phyloP scores from a whole-genome alignment of 345 rosid species.

The Crucihimalaya himalaica region DNA sequence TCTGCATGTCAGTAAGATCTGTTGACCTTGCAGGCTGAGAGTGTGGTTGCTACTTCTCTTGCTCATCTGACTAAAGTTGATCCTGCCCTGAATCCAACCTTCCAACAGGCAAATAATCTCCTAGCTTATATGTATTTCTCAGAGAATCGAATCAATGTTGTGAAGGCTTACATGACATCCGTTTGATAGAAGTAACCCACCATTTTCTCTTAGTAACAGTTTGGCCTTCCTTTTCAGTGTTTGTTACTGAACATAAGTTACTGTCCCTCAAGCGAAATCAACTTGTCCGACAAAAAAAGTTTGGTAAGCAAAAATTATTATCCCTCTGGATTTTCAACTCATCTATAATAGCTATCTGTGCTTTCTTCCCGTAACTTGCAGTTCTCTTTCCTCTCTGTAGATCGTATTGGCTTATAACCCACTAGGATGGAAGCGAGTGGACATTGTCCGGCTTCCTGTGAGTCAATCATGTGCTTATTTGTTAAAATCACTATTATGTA shows the following conservation, averaged over 20 bases:
- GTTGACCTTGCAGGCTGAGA: slow-evolving; percentile 67
- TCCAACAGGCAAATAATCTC: slow-evolving; percentile 70
- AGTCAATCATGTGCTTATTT: slow-evolving; percentile 41
- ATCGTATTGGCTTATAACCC: slow-evolving; percentile 80
- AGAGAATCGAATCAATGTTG: slow-evolving; percentile 7
- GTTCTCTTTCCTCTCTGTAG: slow-evolving; percentile 46
- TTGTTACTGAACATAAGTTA: slow-evolving; percentile 92
- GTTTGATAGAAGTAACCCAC: not conserved
- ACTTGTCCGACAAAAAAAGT: slow-evolving; percentile 58
- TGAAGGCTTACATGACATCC: not conserved
- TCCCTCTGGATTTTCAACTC: slow-evolving; percentile 18
- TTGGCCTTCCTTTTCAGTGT: slow-evolving; percentile 57
- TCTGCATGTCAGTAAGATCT: slow-evolving; percentile 6
- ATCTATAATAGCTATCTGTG: slow-evolving; percentile 1
- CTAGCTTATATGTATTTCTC: slow-evolving; percentile 11
- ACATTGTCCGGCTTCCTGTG: slow-evolving; percentile 84
- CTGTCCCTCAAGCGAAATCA: slow-evolving; percentile 82
- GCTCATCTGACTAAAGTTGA: slow-evolving; percentile 60
- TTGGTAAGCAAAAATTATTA: slow-evolving; percentile 55
- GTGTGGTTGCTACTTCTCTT: slow-evolving; percentile 77
- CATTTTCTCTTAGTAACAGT: not conserved
- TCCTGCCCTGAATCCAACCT: slow-evolving; percentile 45
- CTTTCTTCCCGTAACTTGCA: slow-evolving; percentile 21
- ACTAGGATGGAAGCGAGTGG: slow-evolving; percentile 94
- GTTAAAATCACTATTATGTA: slow-evolving; percentile 8